These are phyloP conservation scores for Epichloe baconii DNA, from an alignment of 2,329 filamentous ascomycete species.

Conservation along the genomic window DNA sequence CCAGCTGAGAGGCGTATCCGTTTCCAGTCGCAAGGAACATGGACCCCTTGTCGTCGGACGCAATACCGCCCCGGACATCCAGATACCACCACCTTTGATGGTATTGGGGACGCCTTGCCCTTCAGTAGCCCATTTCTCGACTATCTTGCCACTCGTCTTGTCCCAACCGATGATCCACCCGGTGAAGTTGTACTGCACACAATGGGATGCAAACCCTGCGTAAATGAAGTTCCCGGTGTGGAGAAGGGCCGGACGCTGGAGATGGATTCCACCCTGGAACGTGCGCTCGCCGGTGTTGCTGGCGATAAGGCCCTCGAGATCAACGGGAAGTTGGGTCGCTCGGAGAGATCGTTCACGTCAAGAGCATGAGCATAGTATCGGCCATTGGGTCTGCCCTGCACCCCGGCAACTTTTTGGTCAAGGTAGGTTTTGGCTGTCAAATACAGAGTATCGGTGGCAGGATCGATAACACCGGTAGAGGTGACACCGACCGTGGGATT, in stretches of 20 bases:
- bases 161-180: conserved; percentile 37
- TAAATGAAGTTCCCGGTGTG: conserved; percentile 34
- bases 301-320: conserved; percentile 31
- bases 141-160: conserved; percentile 24
- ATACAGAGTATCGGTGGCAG: conserved; percentile 30
- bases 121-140: conserved; percentile 28
- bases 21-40: conserved; percentile 27
- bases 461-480: conserved; percentile 33
- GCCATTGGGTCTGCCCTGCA: conserved; percentile 21
- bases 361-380: conserved; percentile 26
- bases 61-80: conserved; percentile 28
- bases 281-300: conserved; percentile 34
- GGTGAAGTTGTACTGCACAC: conserved; percentile 43
- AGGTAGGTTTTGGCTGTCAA: conserved; percentile 30
- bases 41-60: conserved; percentile 25
- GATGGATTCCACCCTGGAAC: conserved; percentile 38
- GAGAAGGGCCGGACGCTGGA: conserved; percentile 36
- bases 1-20: conserved; percentile 26
- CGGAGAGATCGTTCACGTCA: conserved; percentile 24
- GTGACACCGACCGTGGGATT: conserved; percentile 33
- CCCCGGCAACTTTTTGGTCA: conserved; percentile 17
- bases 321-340: conserved; percentile 29
- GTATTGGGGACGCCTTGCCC: conserved; percentile 24
- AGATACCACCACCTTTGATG: conserved; percentile 29
- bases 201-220: conserved; percentile 41